phyloP scores from a whole-genome alignment of 208 protist species.

The Leishmania lainsoni region DNA sequence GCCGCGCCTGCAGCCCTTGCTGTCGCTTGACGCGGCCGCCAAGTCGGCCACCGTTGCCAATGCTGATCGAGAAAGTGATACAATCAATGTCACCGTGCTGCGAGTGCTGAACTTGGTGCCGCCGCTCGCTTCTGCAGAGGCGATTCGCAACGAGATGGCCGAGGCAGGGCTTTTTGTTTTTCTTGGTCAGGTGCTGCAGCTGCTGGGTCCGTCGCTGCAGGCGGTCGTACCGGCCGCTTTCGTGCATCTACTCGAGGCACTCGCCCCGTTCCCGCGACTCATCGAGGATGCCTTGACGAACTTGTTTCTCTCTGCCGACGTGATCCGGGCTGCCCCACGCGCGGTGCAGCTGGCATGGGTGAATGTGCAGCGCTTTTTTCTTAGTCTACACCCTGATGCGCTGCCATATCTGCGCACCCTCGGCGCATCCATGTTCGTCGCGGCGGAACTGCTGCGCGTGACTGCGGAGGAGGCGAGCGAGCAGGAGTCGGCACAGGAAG shows the following conservation, averaged over 20 bases:
- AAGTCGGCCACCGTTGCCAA: neutral
- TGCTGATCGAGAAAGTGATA: slow-evolving; percentile 1
- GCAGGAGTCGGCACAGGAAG: neutral
- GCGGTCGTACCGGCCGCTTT: slow-evolving; percentile 48
- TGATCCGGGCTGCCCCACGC: slow-evolving; percentile 58
- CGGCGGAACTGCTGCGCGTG: slow-evolving; percentile 40
- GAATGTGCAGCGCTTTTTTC: slow-evolving; percentile 48
- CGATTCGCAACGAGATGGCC: slow-evolving; percentile 64
- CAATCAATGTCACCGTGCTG: slow-evolving; percentile 37
- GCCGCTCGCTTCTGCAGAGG: slow-evolving; percentile 52
- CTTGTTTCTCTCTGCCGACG: slow-evolving; percentile 77
- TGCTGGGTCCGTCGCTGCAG: slow-evolving; percentile 43
- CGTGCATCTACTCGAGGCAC: slow-evolving; percentile 50
- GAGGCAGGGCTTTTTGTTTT: slow-evolving; percentile 74
- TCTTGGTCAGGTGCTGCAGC: slow-evolving; percentile 58
- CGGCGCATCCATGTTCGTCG: slow-evolving; percentile 65
- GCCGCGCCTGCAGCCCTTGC: slow-evolving; percentile 1
- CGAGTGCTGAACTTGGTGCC: slow-evolving; percentile 64
- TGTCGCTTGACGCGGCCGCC: slow-evolving; percentile 15
- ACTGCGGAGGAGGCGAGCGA: slow-evolving; percentile 25
- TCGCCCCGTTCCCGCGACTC: slow-evolving; percentile 38
- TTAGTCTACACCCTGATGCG: slow-evolving; percentile 25
- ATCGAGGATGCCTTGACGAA: slow-evolving; percentile 72
- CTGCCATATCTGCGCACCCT: slow-evolving; percentile 49
- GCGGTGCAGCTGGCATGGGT: slow-evolving; percentile 61